Percentiles rank a stretch among this genome's conserved stretches.
Evolutionary conservation across 2,329 filamentous ascomycete species (phyloP).

Genomic region (Neocucurbitaria cava): DNA sequence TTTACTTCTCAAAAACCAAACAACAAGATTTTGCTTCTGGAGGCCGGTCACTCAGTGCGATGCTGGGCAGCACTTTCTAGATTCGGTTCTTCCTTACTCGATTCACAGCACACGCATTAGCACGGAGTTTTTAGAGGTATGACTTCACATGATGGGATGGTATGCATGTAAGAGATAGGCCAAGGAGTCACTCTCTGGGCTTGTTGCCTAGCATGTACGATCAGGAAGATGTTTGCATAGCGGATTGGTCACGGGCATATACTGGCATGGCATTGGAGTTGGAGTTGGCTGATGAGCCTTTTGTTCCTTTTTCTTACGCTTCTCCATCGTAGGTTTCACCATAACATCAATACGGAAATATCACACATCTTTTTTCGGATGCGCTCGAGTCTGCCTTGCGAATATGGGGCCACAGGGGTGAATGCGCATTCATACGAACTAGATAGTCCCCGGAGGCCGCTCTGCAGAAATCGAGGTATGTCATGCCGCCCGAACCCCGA

Average conservation of each 20-base stretch:
- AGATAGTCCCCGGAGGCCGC: not conserved
- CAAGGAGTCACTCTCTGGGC: not conserved
- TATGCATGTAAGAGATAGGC: constrained; percentile 13
- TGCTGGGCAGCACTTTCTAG: constrained; percentile 15
- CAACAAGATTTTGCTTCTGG: constrained; percentile 22
- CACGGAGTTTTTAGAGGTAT: constrained; percentile 32
- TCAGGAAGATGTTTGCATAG: constrained; percentile 27
- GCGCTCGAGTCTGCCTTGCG: constrained; percentile 24
- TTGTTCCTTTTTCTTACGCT: not conserved
- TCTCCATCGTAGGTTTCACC: not conserved
- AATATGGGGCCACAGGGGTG: constrained; percentile 5
- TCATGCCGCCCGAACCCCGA: constrained; percentile 2
- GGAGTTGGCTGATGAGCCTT: constrained; percentile 4
- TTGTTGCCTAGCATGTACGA: constrained; percentile 27
- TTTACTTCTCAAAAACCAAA: not conserved
- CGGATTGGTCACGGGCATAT: constrained; percentile 20
- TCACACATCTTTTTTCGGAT: constrained; percentile 15
- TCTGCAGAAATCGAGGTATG: not conserved
- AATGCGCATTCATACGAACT: not conserved
- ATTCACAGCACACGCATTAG: constrained; percentile 24
- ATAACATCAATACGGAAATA: constrained; percentile 7
- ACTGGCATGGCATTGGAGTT: constrained; percentile 24
- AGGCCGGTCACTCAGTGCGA: constrained; percentile 30
- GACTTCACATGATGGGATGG: constrained; percentile 15
- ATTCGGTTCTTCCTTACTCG: constrained; percentile 13